These are phyloP conservation scores for Pseudocercospora pini-densiflorae DNA, from an alignment of 2,329 filamentous ascomycete species.

Conservation along the genomic window DNA sequence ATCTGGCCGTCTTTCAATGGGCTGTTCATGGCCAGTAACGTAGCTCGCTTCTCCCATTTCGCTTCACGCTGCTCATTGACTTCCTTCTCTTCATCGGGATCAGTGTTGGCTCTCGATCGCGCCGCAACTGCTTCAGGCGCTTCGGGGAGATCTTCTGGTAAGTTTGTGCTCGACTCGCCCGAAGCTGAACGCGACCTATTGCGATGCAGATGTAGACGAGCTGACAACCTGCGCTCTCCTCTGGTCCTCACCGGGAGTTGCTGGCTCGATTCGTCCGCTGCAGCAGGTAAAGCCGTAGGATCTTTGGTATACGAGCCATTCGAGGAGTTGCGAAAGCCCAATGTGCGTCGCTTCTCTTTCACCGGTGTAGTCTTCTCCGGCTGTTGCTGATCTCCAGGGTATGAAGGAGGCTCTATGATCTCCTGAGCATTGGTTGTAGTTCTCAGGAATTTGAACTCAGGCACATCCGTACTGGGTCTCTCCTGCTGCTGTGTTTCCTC, in stretches of 20 bases:
- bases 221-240: constrained; percentile 61
- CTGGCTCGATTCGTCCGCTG: constrained; percentile 21
- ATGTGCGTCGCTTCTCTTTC: constrained; percentile 33
- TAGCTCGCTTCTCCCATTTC: constrained; percentile 91
- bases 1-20: constrained; percentile 47
- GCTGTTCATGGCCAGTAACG: constrained; percentile 71
- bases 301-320: constrained; percentile 36
- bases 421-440: constrained; percentile 83
- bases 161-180: constrained; percentile 67
- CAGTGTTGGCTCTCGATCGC: constrained; percentile 22
- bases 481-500: constrained; percentile 35
- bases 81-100: constrained; percentile 42
- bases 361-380: constrained; percentile 7
- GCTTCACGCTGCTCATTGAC: constrained; percentile 63
- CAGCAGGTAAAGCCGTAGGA: constrained; percentile 17
- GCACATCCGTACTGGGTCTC: constrained; percentile 45
- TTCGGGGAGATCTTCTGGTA: constrained; percentile 79
- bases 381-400: constrained; percentile 47
- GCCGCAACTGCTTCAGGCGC: constrained; percentile 69
- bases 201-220: constrained; percentile 71
- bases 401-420: constrained; percentile 71
- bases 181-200: constrained; percentile 52
- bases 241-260: constrained; percentile 35
- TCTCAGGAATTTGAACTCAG: constrained; percentile 82
- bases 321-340: constrained; percentile 43